These are phyloP conservation scores for Medicago arabica DNA, from an alignment of 306 rosid species.

Conservation along the genomic window DNA sequence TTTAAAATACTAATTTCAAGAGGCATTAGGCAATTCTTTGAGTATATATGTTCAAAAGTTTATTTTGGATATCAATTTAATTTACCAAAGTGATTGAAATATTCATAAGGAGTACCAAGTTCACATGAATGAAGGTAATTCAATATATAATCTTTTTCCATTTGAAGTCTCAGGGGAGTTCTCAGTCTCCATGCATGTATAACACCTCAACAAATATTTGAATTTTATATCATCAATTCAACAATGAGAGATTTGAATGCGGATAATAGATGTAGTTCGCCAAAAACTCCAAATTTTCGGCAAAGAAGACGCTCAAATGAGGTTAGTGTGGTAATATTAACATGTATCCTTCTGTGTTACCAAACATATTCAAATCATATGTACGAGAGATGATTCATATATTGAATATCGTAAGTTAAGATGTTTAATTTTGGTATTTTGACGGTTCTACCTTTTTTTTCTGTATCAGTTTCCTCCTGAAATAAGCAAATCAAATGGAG, in stretches of 20 bases:
- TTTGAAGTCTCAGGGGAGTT: slow-evolving; percentile 46
- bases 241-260: slow-evolving; percentile 30
- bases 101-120: too few relatives aligned
- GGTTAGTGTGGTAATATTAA: slow-evolving; percentile 48
- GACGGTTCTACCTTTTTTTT: slow-evolving; percentile 20
- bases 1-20: too few relatives aligned
- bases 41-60: too few relatives aligned
- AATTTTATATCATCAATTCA: slow-evolving; percentile 29
- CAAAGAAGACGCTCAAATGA: slow-evolving; percentile 69
- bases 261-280: slow-evolving; percentile 48
- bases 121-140: too few relatives aligned
- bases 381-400: neutral
- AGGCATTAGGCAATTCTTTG: too few relatives aligned
- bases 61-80: too few relatives aligned
- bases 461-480: slow-evolving; percentile 61
- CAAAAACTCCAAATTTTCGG: slow-evolving; percentile 55
- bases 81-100: too few relatives aligned
- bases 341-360: slow-evolving; percentile 6
- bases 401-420: neutral
- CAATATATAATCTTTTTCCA: slow-evolving; percentile 11
- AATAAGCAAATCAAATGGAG: slow-evolving; percentile 69
- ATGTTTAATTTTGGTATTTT: neutral
- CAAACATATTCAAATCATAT: neutral
- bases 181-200: slow-evolving; percentile 35
- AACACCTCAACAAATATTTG: slow-evolving; percentile 19